These are phyloP conservation scores for Trichosporon coremiiforme DNA, from an alignment of 1,284 basidiomycete species.

Conservation along the genomic window DNA sequence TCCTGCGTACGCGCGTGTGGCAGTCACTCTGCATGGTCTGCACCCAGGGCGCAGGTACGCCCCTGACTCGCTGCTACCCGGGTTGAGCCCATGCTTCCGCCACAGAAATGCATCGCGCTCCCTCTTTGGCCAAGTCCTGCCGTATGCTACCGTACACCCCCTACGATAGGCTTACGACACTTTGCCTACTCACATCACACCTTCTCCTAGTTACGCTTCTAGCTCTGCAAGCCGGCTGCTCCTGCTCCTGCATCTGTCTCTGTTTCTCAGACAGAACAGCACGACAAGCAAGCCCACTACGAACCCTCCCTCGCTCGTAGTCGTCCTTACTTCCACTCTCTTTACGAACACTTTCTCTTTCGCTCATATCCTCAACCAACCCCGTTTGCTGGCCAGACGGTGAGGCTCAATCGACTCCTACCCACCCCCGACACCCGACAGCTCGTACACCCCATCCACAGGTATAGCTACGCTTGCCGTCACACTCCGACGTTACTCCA, in stretches of 20 bases:
- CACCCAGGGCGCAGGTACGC: no score
- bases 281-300: not conserved
- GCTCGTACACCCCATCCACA: no score
- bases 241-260: not conserved
- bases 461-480: not conserved
- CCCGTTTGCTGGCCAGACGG: conserved; percentile 17
- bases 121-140: no score
- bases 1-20: not conserved
- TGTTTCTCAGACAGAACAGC: not conserved
- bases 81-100: not conserved
- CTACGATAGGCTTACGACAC: conserved; percentile 10
- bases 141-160: not conserved
- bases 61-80: no score
- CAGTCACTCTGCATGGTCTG: not conserved
- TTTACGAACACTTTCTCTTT: conserved; percentile 19
- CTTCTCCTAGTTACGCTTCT: conserved; percentile 3
- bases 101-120: not conserved
- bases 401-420: conserved; percentile 6
- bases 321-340: conserved; percentile 2
- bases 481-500: not conserved
- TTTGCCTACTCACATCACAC: conserved; percentile 6
- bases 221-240: not conserved
- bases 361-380: conserved; percentile 5
- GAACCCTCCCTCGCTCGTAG: not conserved
- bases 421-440: not conserved